Evolutionary conservation across 306 rosid species (phyloP), one percentile per base, ranked within the genome.

Genomic region (Castanospermum australe): DNA sequence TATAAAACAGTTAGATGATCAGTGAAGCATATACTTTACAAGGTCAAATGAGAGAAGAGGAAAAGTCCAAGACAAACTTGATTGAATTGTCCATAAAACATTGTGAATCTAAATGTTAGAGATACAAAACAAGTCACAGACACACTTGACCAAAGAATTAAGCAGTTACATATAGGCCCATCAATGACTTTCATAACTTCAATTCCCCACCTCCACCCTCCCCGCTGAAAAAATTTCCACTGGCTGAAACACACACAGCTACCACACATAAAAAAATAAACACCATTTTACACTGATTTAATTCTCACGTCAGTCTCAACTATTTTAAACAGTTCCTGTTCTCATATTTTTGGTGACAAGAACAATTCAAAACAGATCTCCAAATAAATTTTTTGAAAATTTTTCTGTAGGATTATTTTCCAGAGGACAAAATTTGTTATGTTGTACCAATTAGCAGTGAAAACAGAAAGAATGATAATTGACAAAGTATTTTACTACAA

Each of bases 41-140:
- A 76, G 71, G 41, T 50, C 28, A 50, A 51, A 64, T 61, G 66
- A 22, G 63, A 78, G 64, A 36, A 9, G 42, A 9, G 24, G 35
- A 32, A 35, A 15, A 28, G 20, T 38, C 44, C 14, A 76, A 62
- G 60, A 45, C 21, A 20, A 76, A 48, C n/a, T 25, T 21, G 14
- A 48, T 35, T 14, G 73, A 47, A 10, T 62, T 75, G 62, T 62
- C 63, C 8, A 33, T 13, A 32, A 21, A 39, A 59, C 5, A 56
- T 21, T 71, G 56, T 7, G 47, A 51, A 28, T 65, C 45, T 47
- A 62, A 30, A 78, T 35, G 32, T 7, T 12, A 11, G 17, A 55
- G 36, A 25, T 18, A 28, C 32, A 70, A 28, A 80, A 64, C 39
- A 73, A 54, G 67, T 65, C 42, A 24, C 62, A 71, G 50, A 72